Evolutionary conservation across 192 early-diverging fungal genomes (phyloP).

Genomic region (Backusella westeae): DNA sequence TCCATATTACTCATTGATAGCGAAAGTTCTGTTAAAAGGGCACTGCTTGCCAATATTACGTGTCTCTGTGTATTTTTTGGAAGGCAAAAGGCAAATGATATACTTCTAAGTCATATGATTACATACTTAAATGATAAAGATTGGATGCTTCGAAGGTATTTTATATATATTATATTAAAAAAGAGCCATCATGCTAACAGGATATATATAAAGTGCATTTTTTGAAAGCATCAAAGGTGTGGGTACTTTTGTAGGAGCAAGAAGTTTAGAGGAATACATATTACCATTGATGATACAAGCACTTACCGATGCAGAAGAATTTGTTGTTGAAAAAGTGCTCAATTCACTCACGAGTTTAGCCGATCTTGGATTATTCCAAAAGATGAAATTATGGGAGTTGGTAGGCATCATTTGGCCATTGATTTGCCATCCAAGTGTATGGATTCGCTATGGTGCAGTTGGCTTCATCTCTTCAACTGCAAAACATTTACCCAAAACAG

Average conservation of each 20-base stretch:
- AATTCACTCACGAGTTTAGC: conserved; percentile 77
- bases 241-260: conserved; percentile 82
- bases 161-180: not conserved
- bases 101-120: conserved; percentile 89
- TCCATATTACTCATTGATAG: conserved; percentile 78
- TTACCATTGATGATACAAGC: conserved; percentile 90
- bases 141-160: conserved; percentile 86
- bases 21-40: conserved; percentile 79
- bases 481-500: conserved; percentile 63
- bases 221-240: conserved; percentile 92
- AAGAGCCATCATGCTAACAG: not conserved
- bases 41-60: conserved; percentile 79
- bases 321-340: conserved; percentile 89
- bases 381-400: conserved; percentile 75
- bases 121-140: conserved; percentile 96
- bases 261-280: conserved; percentile 89
- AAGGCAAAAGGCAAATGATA: conserved; percentile 75
- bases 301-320: conserved; percentile 85
- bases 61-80: conserved; percentile 84
- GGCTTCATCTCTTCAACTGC: conserved; percentile 64
- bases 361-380: conserved; percentile 74
- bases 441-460: conserved; percentile 76
- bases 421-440: conserved; percentile 76
- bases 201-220: conserved; percentile 64
- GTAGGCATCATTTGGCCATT: conserved; percentile 66